A percentile compares a stretch with the other conserved stretches of the same genome.
Conservation (phyloP, 148 eudicot species). For the Rheum nobile region DNA sequence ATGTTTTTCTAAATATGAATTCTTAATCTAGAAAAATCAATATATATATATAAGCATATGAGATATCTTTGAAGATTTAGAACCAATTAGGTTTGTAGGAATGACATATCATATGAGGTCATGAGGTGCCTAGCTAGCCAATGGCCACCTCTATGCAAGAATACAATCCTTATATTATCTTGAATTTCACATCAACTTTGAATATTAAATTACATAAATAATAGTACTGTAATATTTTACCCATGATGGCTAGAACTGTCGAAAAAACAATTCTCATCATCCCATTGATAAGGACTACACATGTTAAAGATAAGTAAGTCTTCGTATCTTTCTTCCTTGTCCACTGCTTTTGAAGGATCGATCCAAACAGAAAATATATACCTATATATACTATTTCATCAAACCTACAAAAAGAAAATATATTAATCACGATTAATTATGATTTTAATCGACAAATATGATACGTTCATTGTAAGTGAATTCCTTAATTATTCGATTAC, state of each 20-base stretch:
- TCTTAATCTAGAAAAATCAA: too few relatives aligned
- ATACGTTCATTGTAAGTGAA: neutral
- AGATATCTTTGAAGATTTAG: too few relatives aligned
- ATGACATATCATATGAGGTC: neutral
- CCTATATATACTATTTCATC: too few relatives aligned
- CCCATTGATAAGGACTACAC: neutral
- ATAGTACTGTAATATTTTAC: neutral
- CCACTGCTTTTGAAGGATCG: neutral
- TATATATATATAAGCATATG: too few relatives aligned
- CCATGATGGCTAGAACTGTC: neutral
- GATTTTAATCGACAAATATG: neutral
- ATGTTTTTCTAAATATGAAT: too few relatives aligned
- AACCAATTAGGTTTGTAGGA: too few relatives aligned
- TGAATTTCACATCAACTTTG: neutral
- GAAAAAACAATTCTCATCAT: neutral
- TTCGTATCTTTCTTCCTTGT: neutral
- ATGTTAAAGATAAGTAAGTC: neutral
- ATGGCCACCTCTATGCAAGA: neutral
- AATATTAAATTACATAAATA: neutral
- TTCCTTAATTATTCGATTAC: neutral
- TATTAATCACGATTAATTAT: neutral
- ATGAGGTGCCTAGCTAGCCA: neutral
- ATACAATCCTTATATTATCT: neutral
- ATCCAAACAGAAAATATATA: neutral
- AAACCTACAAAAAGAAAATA: neutral